Conservation (phyloP, 2,329 filamentous ascomycete genomes). For the Golovinomyces cichoracearum region DNA sequence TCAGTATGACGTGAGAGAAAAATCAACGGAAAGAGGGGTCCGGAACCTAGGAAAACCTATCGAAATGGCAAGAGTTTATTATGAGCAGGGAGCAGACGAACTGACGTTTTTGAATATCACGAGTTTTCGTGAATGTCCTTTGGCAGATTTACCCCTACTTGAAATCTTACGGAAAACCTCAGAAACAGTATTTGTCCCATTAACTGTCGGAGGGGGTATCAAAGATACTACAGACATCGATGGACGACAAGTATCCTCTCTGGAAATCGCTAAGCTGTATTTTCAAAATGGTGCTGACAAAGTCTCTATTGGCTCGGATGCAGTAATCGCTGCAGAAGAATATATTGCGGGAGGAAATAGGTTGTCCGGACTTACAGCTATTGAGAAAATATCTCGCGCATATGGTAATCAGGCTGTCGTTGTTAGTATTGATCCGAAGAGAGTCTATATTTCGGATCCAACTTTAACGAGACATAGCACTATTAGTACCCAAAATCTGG, state of each 20-base stretch:
- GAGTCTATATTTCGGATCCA: constrained; percentile 50
- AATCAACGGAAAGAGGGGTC: constrained; percentile 39
- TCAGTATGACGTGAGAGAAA: constrained; percentile 94
- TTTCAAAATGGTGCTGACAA: constrained; percentile 95
- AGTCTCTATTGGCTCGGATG: constrained; percentile 87
- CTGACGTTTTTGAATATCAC: constrained; percentile 97
- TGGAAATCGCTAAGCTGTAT: constrained; percentile 88
- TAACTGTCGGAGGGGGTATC: constrained; percentile 90
- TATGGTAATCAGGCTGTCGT: constrained; percentile 96
- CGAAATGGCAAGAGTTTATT: constrained; percentile 79
- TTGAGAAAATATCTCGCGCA: constrained; percentile 77
- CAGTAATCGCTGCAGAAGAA: constrained; percentile 74
- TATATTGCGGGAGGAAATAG: constrained; percentile 49
- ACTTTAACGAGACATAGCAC: constrained; percentile 49
- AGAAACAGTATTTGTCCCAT: constrained; percentile 76
- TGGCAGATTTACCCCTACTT: constrained; percentile 85
- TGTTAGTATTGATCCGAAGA: constrained; percentile 77
- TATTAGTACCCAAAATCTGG: constrained; percentile 40
- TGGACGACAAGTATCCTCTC: constrained; percentile 59
- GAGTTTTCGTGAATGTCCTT: constrained; percentile 79
- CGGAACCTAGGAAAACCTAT: constrained; percentile 93
- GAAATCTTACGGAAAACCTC: constrained; percentile 71
- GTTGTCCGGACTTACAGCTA: constrained; percentile 60
- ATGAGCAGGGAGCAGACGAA: constrained; percentile 89
- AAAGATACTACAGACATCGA: constrained; percentile 76